Evolutionary conservation across 768 basidiomycete species (phyloP), one percentile per base, ranked within the genome.

Genomic region (Suillus occidentalis): DNA sequence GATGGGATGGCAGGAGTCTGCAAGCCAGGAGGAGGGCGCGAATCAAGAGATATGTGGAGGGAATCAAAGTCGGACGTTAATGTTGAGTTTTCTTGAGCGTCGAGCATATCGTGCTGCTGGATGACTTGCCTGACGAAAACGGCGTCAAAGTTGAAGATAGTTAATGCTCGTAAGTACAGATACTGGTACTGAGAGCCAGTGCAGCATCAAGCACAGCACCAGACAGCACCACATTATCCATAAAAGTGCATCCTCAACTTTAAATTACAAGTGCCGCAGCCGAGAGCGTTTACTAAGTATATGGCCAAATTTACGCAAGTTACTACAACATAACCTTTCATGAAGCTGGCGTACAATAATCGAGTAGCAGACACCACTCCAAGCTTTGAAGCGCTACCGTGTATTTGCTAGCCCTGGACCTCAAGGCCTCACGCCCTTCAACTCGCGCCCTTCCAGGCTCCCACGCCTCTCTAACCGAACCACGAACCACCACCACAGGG

Each of bases 51-150:
- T 42, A 59, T 42, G 25, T 59, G 39, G 3, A 42, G 40, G 40
- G 58, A 59, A 59, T 59, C 58, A 59, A 59, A 31, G 18, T 59
- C 28, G 12, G 58, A 59, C 18, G 25, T 40, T 42, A 42, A 59
- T 28, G 40, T 42, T 18, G 37, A 58, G 39, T 40, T 40, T 31
- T 42, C 58, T 18, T 59, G 58, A 42, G 40, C 18, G 25, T 42
- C 58, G 28, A 42, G 18, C 58, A 59, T 59, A 25, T 59, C 58
- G 58, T 42, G 57, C 9, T 18, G 9, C 28, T 31, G 52, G 52
- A 31, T 55, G 20, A 6, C 34, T n/a, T 12, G 34, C 53, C 53
- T 56, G n/a, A 37, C 12, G 13, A 36, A 8, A 55, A 34, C 36
- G 36, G 22, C 56, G 56, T 37, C 9, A 25, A 20, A 28, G 57